phyloP scores from a whole-genome alignment of 108 stramenopile genomes.

The Parietichytrium sp. region DNA sequence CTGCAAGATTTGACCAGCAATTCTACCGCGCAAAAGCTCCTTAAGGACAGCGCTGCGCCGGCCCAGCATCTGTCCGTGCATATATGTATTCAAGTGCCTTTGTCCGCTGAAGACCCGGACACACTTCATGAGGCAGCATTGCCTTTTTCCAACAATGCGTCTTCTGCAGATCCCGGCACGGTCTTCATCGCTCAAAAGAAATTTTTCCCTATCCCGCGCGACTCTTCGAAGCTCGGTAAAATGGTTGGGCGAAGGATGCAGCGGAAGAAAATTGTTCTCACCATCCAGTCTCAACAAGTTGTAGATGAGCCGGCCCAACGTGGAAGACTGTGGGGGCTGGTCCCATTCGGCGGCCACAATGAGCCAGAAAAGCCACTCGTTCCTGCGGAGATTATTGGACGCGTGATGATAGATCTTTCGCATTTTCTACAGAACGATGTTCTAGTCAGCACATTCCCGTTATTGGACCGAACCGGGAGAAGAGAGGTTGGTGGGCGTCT shows the following conservation, averaged over 20 bases:
- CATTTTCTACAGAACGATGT: no score
- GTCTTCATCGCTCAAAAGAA: not conserved
- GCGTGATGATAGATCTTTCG: no score
- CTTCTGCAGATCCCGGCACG: not conserved
- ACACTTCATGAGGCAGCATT: not conserved
- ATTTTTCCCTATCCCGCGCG: not conserved
- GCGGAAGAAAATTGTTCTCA: not conserved
- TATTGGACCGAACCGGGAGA: no score
- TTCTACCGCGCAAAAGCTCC: not conserved
- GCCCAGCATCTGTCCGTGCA: not conserved
- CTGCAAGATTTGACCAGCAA: no score
- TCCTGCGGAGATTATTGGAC: no score
- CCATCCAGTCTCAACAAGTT: no score
- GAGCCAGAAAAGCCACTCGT: no score
- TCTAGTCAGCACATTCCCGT: no score
- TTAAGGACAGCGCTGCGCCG: not conserved
- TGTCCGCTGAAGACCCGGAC: not conserved
- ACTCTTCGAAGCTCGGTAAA: not conserved
- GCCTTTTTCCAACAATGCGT: not conserved
- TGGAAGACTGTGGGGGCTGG: no score
- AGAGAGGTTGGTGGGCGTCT: no score
- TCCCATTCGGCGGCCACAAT: no score
- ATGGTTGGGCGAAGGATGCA: constrained; percentile 5
- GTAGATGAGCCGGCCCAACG: no score
- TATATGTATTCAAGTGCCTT: not conserved